These are phyloP conservation scores for Penicillium corylophilum DNA, from an alignment of 2,329 filamentous ascomycete genomes.

Conservation along the genomic window DNA sequence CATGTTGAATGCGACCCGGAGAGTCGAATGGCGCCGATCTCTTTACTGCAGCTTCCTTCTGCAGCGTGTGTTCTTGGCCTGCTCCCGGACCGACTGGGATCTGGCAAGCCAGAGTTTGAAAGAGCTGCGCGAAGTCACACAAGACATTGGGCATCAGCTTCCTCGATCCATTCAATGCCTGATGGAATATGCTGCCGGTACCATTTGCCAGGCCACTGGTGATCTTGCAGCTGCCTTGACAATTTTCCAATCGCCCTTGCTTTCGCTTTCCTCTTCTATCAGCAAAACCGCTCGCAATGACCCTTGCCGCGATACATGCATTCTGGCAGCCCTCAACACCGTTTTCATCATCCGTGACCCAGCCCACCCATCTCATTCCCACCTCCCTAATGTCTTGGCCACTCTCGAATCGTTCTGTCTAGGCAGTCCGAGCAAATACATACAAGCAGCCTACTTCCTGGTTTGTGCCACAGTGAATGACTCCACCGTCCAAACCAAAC, in stretches of 20 bases:
- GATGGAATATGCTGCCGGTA: constrained; percentile 69
- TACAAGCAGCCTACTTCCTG: constrained; percentile 75
- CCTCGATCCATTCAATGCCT: constrained; percentile 52
- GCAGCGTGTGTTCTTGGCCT: constrained; percentile 68
- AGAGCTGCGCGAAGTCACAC: constrained; percentile 50
- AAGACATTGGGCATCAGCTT: constrained; percentile 44
- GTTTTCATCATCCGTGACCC: constrained; percentile 71
- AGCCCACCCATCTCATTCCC: constrained; percentile 55
- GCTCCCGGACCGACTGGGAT: constrained; percentile 69
- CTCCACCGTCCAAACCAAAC: constrained; percentile 75
- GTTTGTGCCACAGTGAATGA: constrained; percentile 66
- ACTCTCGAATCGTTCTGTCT: constrained; percentile 66
- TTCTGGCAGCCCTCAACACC: constrained; percentile 64
- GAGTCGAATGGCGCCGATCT: constrained; percentile 64
- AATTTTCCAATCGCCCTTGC: constrained; percentile 63
- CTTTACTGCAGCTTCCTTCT: constrained; percentile 69
- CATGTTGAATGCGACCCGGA: constrained; percentile 57
- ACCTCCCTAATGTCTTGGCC: constrained; percentile 62
- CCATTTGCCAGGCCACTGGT: constrained; percentile 74
- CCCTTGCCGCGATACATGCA: constrained; percentile 61
- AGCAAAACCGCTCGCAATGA: constrained; percentile 46
- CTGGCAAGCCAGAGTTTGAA: constrained; percentile 60
- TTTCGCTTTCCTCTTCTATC: constrained; percentile 52
- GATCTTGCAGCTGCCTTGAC: constrained; percentile 66
- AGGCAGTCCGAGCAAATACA: constrained; percentile 69